Percentiles rank a stretch among this genome's conserved stretches.
Conservation (phyloP, 805 yeast genomes). For the Phaffomyces antillensis region DNA sequence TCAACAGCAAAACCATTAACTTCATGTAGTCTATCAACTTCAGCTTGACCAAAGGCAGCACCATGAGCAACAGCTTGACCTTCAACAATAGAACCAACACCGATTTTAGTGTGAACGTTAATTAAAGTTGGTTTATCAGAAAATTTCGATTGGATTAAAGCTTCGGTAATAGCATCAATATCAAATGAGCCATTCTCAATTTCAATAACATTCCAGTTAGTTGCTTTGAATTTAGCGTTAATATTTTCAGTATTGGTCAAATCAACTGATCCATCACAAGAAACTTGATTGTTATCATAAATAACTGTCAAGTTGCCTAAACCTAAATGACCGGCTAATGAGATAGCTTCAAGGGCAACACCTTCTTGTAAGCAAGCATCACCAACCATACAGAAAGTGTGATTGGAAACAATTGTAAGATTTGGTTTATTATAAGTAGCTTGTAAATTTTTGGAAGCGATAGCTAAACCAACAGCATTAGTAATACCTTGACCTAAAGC, state of each 20-base stretch:
- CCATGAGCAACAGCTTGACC: constrained; percentile 96
- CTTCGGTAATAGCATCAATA: constrained; percentile 59
- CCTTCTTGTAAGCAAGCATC: constrained; percentile 99
- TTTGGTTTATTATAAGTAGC: constrained; percentile 91
- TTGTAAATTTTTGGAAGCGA: constrained; percentile 87
- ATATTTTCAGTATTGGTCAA: constrained; percentile 94
- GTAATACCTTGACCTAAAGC: constrained; percentile 98
- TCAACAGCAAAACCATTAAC: constrained; percentile 85
- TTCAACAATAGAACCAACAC: constrained; percentile 77
- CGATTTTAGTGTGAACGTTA: constrained; percentile 85
- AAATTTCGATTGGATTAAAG: constrained; percentile 76
- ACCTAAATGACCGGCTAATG: constrained; percentile 94
- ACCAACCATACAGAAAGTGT: constrained; percentile 79
- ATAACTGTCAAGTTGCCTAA: constrained; percentile 88
- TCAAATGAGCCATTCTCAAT: constrained; percentile 81
- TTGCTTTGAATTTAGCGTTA: constrained; percentile 72
- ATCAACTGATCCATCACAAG: constrained; percentile 90
- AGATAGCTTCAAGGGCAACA: constrained; percentile 87
- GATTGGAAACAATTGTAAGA: constrained; percentile 61
- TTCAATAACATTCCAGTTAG: constrained; percentile 85
- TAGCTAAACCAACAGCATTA: constrained; percentile 94
- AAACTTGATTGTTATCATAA: constrained; percentile 95
- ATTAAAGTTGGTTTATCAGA: constrained; percentile 86
- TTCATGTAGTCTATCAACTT: constrained; percentile 76
- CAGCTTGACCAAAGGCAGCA: constrained; percentile 90